phyloP scores from a whole-genome alignment of 805 yeast genomes.

The Candida sithepensis region DNA sequence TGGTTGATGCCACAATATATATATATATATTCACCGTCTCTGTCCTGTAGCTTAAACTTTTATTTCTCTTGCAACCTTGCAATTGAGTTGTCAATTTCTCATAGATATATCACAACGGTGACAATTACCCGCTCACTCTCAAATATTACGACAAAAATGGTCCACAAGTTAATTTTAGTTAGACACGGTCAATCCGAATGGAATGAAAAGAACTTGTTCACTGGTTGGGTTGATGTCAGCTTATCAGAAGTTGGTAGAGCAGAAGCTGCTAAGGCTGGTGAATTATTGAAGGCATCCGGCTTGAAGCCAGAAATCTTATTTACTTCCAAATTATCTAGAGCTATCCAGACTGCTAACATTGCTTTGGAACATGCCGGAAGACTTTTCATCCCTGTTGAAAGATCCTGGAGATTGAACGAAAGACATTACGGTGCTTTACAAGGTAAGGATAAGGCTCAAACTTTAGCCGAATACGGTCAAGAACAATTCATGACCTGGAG shows the following conservation, averaged over 20 bases:
- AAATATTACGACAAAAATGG: constrained; percentile 16
- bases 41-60: too few relatives aligned
- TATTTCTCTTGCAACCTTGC: neutral
- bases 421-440: constrained; percentile 99
- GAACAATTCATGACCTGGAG: constrained; percentile 96
- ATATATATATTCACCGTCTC: neutral
- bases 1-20: neutral
- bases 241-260: constrained; percentile 79
- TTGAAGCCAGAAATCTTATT: constrained; percentile 81
- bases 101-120: neutral
- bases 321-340: constrained; percentile 91
- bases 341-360: constrained; percentile 95
- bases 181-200: constrained; percentile 99
- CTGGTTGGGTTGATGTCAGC: constrained; percentile 97
- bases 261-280: constrained; percentile 95
- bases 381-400: constrained; percentile 83
- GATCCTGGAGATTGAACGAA: constrained; percentile 98
- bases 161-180: constrained; percentile 71
- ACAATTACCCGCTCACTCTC: neutral
- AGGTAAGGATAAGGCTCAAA: constrained; percentile 96
- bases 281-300: constrained; percentile 80
- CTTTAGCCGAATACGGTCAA: constrained; percentile 81
- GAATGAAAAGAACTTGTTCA: constrained; percentile 96
- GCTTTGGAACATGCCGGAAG: constrained; percentile 88
- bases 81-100: neutral